Evolutionary conservation across 805 yeast genomes (phyloP).

Genomic region (Saturnispora zaruensis): DNA sequence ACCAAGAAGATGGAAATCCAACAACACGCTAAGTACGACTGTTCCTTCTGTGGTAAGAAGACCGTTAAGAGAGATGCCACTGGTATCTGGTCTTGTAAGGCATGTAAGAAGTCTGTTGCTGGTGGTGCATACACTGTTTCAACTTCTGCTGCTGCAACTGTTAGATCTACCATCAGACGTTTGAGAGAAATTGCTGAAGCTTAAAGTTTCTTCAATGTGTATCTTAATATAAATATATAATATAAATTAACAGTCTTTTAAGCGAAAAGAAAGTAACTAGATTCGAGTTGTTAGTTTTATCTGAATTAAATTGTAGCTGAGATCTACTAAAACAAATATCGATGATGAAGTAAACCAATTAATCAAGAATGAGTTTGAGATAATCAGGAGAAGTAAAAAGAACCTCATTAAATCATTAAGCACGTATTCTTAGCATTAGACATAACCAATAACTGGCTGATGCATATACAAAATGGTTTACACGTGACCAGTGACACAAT

Average conservation of each 20-base stretch:
- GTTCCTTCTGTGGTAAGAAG: conserved; percentile 99
- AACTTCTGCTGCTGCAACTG: conserved; percentile 99
- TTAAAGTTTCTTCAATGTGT: conserved; percentile 37
- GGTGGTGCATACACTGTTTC: conserved; percentile 99
- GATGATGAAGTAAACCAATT: no score
- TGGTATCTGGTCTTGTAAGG: conserved; percentile 97
- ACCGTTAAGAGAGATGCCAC: conserved; percentile 94
- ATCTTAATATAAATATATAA: neutral
- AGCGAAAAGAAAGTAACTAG: neutral
- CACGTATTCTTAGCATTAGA: no score
- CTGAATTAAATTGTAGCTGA: no score
- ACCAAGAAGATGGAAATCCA: conserved; percentile 98
- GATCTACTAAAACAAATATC: no score
- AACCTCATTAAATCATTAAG: no score
- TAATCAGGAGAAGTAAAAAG: no score
- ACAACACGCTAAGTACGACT: conserved; percentile 98
- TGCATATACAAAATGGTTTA: no score
- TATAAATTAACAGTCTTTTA: neutral
- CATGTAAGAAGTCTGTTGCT: conserved; percentile 95
- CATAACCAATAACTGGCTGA: no score
- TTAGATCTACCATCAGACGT: conserved; percentile 99
- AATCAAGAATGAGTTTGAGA: no score
- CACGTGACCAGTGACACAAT: no score
- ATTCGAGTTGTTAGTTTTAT: neutral
- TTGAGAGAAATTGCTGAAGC: conserved; percentile 99